Evolutionary conservation across 768 basidiomycete species (phyloP).

Genomic region (Lactifluus pinguis): DNA sequence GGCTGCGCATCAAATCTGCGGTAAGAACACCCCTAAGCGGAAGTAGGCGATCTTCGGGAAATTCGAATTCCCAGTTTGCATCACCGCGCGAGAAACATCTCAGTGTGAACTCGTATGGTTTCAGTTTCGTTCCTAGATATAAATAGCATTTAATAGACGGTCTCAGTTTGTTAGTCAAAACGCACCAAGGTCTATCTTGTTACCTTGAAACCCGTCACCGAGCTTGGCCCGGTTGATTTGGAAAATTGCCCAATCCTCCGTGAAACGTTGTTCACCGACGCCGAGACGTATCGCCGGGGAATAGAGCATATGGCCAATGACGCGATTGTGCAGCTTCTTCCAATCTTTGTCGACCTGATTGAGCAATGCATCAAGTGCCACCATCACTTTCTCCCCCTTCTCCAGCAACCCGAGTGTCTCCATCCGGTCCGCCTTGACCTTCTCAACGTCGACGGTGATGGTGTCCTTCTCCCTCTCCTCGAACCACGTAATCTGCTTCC

Average conservation of each 20-base stretch:
- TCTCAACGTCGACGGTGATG: constrained; percentile 2
- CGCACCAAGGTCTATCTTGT: constrained; percentile 29
- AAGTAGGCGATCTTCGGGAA: constrained; percentile 29
- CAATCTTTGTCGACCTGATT: constrained; percentile 20
- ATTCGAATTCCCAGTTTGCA: constrained; percentile 24
- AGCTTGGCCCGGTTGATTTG: constrained; percentile 23
- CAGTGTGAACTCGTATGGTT: constrained; percentile 24
- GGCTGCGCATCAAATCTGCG: constrained; percentile 26
- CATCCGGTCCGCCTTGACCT: constrained; percentile 1
- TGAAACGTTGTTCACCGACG: constrained; percentile 23
- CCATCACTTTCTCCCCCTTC: constrained; percentile 19
- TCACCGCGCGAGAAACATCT: constrained; percentile 18
- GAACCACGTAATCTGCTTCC: constrained; percentile 22
- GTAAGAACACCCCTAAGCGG: constrained; percentile 26
- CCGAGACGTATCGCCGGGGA: constrained; percentile 21
- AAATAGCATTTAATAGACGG: too few relatives aligned
- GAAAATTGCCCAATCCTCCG: constrained; percentile 26
- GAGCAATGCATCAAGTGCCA: constrained; percentile 23
- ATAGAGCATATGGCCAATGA: constrained; percentile 23
- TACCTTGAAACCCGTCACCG: constrained; percentile 27
- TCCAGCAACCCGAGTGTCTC: constrained; percentile 16
- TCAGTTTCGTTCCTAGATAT: too few relatives aligned
- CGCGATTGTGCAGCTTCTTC: constrained; percentile 19
- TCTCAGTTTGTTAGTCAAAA: too few relatives aligned
- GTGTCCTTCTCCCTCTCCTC: constrained; percentile 3